These are phyloP conservation scores for Perilla frutescens DNA, from an alignment of 257 asterid species.

Conservation along the genomic window DNA sequence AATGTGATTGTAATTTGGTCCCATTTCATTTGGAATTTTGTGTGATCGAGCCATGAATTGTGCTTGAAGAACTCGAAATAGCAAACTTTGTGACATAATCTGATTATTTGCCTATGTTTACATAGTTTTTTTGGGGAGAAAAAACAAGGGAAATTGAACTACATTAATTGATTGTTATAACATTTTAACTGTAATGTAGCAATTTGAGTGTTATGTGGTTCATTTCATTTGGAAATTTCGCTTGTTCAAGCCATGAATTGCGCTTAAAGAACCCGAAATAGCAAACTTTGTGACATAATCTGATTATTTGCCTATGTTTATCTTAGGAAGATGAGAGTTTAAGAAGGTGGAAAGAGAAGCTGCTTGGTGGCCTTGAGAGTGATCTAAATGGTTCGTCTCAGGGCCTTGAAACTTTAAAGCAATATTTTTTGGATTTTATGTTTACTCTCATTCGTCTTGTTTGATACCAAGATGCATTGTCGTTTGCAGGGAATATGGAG, in stretches of 20 bases:
- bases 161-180: neutral
- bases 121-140: no score
- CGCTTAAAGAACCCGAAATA: neutral
- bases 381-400: constrained; percentile 62
- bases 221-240: neutral
- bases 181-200: neutral
- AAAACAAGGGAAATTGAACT: no score
- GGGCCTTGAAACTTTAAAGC: constrained; percentile 16
- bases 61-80: neutral
- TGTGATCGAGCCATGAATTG: neutral
- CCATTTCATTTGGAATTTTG: neutral
- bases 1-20: neutral
- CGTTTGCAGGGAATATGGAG: constrained; percentile 63
- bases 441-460: neutral
- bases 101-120: neutral
- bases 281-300: neutral
- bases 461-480: constrained; percentile 5
- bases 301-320: neutral
- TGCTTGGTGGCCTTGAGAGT: constrained; percentile 80
- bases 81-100: neutral
- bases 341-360: constrained; percentile 85
- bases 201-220: constrained; percentile 8
- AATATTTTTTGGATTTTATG: neutral
- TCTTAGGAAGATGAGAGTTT: constrained; percentile 79
- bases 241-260: neutral